Evolutionary conservation across 371 early-diverging fungal genomes (phyloP).

Genomic region (Synchytrium microbalum): DNA sequence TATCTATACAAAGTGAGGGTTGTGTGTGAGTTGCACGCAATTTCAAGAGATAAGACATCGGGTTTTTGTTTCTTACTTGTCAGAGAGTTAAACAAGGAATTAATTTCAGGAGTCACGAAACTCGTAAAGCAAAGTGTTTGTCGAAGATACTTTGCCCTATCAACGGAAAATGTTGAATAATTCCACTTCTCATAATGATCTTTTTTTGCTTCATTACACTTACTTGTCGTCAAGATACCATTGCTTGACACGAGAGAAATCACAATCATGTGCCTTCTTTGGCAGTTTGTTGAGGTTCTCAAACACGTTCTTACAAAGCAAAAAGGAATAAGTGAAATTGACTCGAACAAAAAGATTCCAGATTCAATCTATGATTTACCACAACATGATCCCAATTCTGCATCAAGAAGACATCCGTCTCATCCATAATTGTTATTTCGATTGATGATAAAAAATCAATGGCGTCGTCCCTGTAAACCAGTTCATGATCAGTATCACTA

Average conservation of each 20-base stretch:
- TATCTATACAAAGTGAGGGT: too few relatives aligned
- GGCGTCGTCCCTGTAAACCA: conserved; percentile 73
- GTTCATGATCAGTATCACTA: neutral
- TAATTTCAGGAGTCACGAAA: conserved; percentile 81
- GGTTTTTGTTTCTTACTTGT: neutral
- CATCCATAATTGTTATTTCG: conserved; percentile 81
- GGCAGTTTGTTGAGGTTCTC: conserved; percentile 79
- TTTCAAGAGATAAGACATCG: neutral
- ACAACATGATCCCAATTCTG: conserved; percentile 96
- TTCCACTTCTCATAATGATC: too few relatives aligned
- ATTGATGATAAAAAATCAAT: conserved; percentile 90
- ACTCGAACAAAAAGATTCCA: neutral
- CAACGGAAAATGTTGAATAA: neutral
- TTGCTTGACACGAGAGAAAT: conserved; percentile 83
- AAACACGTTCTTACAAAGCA: conserved; percentile 51
- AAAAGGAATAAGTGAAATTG: conserved; percentile 4
- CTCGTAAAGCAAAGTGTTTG: conserved; percentile 78
- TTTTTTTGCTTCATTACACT: neutral
- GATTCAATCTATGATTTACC: conserved; percentile 11
- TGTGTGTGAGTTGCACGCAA: conserved; percentile 5
- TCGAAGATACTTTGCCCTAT: conserved; percentile 69
- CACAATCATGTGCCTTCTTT: conserved; percentile 77
- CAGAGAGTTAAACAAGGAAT: conserved; percentile 57
- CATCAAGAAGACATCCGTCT: conserved; percentile 80
- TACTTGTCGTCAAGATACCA: conserved; percentile 70